Conservation (phyloP, 306 rosid species). For the Malus sieversii region DNA sequence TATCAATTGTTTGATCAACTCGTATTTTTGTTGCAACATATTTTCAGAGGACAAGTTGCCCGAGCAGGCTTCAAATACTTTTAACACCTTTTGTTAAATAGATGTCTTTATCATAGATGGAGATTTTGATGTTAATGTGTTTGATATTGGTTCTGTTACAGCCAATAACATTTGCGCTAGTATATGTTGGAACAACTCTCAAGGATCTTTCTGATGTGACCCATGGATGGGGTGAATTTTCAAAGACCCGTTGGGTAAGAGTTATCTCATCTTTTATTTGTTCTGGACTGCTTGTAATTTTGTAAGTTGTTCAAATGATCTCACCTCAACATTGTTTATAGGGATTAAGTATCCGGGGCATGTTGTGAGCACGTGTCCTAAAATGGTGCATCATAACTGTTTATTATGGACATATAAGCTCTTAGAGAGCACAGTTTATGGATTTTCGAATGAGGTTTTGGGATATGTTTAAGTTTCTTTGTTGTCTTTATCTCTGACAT, state of each 20-base stretch:
- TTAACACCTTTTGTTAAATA: neutral
- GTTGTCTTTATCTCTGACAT: neutral
- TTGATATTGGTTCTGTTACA: slow-evolving; percentile 30
- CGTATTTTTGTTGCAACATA: neutral
- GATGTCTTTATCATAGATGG: neutral
- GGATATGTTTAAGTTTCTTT: neutral
- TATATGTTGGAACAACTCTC: slow-evolving; percentile 88
- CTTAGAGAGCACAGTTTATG: slow-evolving; percentile 8
- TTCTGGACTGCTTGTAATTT: neutral
- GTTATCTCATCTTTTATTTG: neutral
- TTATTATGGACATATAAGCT: neutral
- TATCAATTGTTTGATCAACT: neutral
- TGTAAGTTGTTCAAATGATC: neutral
- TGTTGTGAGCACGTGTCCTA: neutral
- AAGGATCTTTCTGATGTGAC: slow-evolving; percentile 96
- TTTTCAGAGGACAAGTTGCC: neutral
- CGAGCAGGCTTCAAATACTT: neutral
- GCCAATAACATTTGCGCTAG: slow-evolving; percentile 88
- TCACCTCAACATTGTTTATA: neutral
- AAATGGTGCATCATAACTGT: neutral
- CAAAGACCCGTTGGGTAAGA: slow-evolving; percentile 86
- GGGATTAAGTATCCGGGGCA: neutral
- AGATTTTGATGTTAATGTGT: slow-evolving; percentile 11
- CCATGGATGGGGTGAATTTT: slow-evolving; percentile 86
- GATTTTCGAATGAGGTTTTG: neutral